phyloP scores from a whole-genome alignment of 2,329 filamentous ascomycete genomes.

The Hypomyces perniciosus region DNA sequence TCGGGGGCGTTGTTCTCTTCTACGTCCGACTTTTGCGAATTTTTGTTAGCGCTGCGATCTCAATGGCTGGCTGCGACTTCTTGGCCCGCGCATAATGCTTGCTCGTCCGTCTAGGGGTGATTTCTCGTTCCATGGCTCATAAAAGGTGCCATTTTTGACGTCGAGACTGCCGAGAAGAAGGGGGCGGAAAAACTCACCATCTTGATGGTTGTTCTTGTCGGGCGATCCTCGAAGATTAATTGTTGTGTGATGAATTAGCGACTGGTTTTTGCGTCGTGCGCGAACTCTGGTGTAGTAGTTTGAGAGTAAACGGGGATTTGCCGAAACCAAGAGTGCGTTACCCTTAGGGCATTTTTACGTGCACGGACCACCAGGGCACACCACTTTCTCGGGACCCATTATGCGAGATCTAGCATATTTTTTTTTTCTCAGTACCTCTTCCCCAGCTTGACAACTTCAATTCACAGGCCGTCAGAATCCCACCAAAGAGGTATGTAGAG shows the following conservation, averaged over 20 bases:
- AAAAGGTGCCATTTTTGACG: not conserved
- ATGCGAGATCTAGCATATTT: constrained; percentile 1
- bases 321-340: constrained; percentile 23
- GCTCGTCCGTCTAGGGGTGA: constrained; percentile 8
- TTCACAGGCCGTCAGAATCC: constrained; percentile 20
- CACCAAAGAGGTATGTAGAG: constrained; percentile 39
- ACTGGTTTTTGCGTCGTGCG: constrained; percentile 25
- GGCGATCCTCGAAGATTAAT: constrained; percentile 62
- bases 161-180: not conserved
- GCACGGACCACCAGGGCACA: constrained; percentile 39
- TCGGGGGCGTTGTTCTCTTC: constrained; percentile 94
- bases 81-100: constrained; percentile 11
- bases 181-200: constrained; percentile 49
- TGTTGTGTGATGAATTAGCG: constrained; percentile 28
- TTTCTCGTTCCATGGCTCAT: not conserved
- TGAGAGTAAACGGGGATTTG: constrained; percentile 29
- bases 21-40: constrained; percentile 82
- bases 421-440: constrained; percentile 16
- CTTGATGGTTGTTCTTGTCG: constrained; percentile 53
- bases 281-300: constrained; percentile 25
- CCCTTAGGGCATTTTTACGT: constrained; percentile 39
- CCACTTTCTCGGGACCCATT: constrained; percentile 18
- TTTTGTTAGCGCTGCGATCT: constrained; percentile 18
- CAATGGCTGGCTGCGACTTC: not conserved
- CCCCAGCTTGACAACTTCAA: constrained; percentile 22